Base-by-base conservation (phyloP, 2,329 filamentous ascomycete genomes). In the Neoscytalidium dimidiatum region DNA sequence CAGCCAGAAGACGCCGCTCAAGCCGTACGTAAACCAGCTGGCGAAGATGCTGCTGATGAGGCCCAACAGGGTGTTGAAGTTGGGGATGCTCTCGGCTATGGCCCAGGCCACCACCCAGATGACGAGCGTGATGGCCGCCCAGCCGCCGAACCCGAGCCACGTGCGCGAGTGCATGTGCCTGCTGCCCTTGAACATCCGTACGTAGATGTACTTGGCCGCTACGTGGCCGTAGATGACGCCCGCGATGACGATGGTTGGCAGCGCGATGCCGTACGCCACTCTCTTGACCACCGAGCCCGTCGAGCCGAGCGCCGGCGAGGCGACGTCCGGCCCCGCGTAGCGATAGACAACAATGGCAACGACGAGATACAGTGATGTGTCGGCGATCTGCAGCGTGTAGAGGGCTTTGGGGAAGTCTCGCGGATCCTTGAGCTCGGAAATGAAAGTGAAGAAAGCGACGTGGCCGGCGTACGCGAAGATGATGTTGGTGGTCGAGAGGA, bases 141-240 rank as follows among this genome's bases (percentile, higher is more conserved):
- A 92, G 13, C 82, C 82, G 3, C 82, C 60, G 9, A 57, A 23
- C 14, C 46, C 62, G 1, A 82, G 66, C 66, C 77, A 78, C 52
- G 82, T 86, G 51, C 81, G 80, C 68, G 82, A 81, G 63, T 80
- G 78, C 74, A 86, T 79, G 69, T 84, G 83, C 69, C 85, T 82
- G 7, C 85, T 88, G 66, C 85, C 83, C 21, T 82, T 79, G 78
- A 90, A 90, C 7, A 88, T 73, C 31, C 89, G 85, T 3, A 86
- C 78, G 71, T 90, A 92, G 65, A 90, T 79, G 69, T 89, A 89
- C 71, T 90, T 90, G 63, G 82, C 82, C 2, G 87, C 87, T 1
- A 91, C 85, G 66, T 89, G 86, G 13, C 85, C 88, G 72, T 90
- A 88, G 67, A 92, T 89, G 6, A 91, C 88, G 62, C 89, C 90